Evolutionary conservation across 2,329 filamentous ascomycete genomes (phyloP).

Genomic region (Hypoxylon sp.): DNA sequence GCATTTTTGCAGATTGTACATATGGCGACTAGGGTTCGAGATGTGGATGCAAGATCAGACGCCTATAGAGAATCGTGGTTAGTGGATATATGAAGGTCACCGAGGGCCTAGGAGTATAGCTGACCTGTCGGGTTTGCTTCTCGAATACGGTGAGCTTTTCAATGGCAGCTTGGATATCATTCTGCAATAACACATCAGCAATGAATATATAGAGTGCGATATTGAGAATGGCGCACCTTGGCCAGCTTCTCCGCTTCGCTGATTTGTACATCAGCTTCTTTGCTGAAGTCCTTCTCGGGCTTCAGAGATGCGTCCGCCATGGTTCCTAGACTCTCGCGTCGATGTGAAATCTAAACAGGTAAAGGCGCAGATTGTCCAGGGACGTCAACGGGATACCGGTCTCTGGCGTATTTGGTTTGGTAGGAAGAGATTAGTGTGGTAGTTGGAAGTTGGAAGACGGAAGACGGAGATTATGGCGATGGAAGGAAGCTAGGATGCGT

Average conservation of each 20-base stretch:
- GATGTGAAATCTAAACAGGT: neutral
- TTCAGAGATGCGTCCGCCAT: constrained; percentile 90
- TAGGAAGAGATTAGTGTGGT: constrained; percentile 1
- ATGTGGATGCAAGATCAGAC: constrained; percentile 95
- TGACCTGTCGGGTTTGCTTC: constrained; percentile 96
- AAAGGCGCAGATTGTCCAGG: neutral
- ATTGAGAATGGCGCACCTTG: constrained; percentile 67
- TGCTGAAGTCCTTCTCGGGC: constrained; percentile 98
- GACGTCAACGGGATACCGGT: neutral
- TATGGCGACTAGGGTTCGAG: constrained; percentile 85
- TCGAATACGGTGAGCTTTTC: constrained; percentile 93
- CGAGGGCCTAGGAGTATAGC: constrained; percentile 35
- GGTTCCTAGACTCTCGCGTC: constrained; percentile 49
- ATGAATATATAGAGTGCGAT: neutral
- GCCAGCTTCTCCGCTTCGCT: constrained; percentile 91
- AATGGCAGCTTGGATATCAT: constrained; percentile 85
- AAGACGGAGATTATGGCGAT: constrained; percentile 20
- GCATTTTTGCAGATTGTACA: constrained; percentile 95
- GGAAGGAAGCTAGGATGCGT: constrained; percentile 24
- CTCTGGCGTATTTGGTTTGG: constrained; percentile 2
- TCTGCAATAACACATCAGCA: constrained; percentile 57
- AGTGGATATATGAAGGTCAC: constrained; percentile 14
- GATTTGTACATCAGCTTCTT: constrained; percentile 92
- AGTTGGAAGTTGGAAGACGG: no score
- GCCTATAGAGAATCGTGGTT: constrained; percentile 67